Conservation (phyloP, 140 eudicot genomes). For the Flaveria floridana region DNA sequence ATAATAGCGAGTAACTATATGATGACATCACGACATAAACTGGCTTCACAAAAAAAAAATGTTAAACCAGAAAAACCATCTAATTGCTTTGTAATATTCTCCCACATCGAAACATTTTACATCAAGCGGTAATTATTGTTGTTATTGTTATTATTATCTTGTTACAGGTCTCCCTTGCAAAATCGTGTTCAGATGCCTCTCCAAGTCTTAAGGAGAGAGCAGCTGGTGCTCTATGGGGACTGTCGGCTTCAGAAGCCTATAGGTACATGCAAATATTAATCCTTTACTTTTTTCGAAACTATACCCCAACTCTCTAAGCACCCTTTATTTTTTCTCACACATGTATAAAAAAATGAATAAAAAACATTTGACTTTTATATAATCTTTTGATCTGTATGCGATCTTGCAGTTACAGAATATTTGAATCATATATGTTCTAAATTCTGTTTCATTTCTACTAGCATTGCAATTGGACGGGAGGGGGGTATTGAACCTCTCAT, state of each 20-base stretch:
- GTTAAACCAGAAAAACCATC: not conserved
- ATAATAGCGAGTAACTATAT: not conserved
- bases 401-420: conserved; percentile 12
- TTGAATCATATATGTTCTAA: conserved; percentile 7
- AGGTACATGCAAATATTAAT: conserved; percentile 44
- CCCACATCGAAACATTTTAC: not conserved
- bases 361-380: not conserved
- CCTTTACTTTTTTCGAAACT: not conserved
- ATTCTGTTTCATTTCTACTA: conserved; percentile 30
- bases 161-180: conserved; percentile 81
- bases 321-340: not conserved
- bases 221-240: conserved; percentile 97
- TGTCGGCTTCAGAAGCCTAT: conserved; percentile 86
- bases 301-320: not conserved
- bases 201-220: conserved; percentile 97
- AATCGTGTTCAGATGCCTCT: conserved; percentile 65
- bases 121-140: not conserved
- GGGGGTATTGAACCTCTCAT: conserved; percentile 92
- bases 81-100: not conserved
- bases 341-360: not conserved
- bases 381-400: not conserved
- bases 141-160: conserved; percentile 4
- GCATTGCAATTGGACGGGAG: conserved; percentile 93
- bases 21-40: not conserved
- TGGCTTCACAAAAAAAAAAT: not conserved